These are phyloP conservation scores for Magnusiomyces suaveolens DNA, from an alignment of 1,139 yeast species.

Conservation along the genomic window DNA sequence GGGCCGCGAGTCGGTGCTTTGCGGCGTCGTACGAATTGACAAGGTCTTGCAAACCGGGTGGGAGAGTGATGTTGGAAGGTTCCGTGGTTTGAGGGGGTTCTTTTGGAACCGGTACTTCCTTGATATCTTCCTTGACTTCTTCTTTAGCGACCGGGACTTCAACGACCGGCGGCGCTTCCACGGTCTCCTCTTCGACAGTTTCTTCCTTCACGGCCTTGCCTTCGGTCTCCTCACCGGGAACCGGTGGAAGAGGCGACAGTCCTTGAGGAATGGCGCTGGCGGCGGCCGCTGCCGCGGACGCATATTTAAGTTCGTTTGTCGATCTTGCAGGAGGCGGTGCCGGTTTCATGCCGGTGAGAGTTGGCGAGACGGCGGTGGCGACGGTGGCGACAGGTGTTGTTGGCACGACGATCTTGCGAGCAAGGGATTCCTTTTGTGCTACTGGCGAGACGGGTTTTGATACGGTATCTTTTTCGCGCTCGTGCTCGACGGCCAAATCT, in stretches of 20 bases:
- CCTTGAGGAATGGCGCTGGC: constrained; percentile 22
- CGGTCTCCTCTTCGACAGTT: too few species aligned
- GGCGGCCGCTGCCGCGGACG: constrained; percentile 55
- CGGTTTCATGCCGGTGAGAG: constrained; percentile 39
- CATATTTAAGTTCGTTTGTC: constrained; percentile 58
- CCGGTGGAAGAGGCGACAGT: constrained; percentile 27
- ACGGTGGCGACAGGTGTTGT: constrained; percentile 15
- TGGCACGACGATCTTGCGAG: constrained; percentile 5
- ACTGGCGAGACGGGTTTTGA: not conserved
- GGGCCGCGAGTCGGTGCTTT: constrained; percentile 38
- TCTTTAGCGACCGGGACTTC: too few species aligned
- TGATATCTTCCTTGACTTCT: not conserved
- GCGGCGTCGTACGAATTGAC: constrained; percentile 40
- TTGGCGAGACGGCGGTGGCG: constrained; percentile 11
- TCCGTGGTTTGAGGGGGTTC: constrained; percentile 9
- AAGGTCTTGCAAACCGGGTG: constrained; percentile 43
- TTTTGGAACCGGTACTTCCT: not conserved
- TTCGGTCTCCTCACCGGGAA: not conserved
- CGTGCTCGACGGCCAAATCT: constrained; percentile 32
- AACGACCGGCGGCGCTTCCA: too few species aligned
- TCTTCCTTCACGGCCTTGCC: not conserved
- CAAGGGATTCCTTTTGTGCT: constrained; percentile 2
- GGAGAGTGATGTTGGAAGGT: constrained; percentile 29
- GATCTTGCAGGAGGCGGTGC: constrained; percentile 56
- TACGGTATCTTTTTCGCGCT: not conserved